Percentiles rank a stretch among this genome's conserved stretches.
Evolutionary conservation across 2,329 filamentous ascomycete genomes (phyloP).

Genomic region (Colletotrichum filicis): DNA sequence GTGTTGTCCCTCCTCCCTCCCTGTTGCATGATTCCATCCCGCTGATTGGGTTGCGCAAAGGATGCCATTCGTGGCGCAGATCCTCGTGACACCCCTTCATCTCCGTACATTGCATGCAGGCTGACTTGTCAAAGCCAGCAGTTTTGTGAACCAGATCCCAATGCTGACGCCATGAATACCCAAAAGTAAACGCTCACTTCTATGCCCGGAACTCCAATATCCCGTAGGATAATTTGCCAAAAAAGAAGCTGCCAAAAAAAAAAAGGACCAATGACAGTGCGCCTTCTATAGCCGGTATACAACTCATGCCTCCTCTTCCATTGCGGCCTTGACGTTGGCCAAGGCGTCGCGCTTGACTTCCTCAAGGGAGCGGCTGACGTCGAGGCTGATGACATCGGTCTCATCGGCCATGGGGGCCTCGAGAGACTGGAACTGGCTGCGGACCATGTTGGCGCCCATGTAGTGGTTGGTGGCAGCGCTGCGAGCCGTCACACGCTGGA

Average conservation of each 20-base stretch:
- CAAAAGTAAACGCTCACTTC: slow-evolving; percentile 30
- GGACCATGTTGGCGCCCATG: slow-evolving; percentile 96
- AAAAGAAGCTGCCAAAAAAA: slow-evolving; percentile 12
- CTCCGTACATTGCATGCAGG: slow-evolving; percentile 15
- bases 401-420: slow-evolving; percentile 82
- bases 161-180: slow-evolving; percentile 30
- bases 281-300: background rate
- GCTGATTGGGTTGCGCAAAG: background rate
- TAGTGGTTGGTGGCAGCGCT: slow-evolving; percentile 77
- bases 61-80: background rate
- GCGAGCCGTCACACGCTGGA: slow-evolving; percentile 79
- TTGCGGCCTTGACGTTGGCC: slow-evolving; percentile 65
- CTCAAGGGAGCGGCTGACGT: slow-evolving; percentile 69
- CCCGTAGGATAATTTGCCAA: slow-evolving; percentile 26
- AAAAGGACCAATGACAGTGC: slow-evolving; percentile 15
- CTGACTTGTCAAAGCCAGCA: slow-evolving; percentile 12
- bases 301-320: slow-evolving; percentile 44
- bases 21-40: background rate
- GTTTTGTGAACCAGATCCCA: slow-evolving; percentile 26
- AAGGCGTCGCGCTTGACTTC: slow-evolving; percentile 72
- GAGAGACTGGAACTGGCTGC: slow-evolving; percentile 89
- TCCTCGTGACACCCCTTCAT: background rate
- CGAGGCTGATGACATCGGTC: slow-evolving; percentile 76
- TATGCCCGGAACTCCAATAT: slow-evolving; percentile 33
- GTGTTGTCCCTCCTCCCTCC: background rate